Evolutionary conservation across 805 yeast species (phyloP).

Genomic region (Metschnikowia vanudenii): DNA sequence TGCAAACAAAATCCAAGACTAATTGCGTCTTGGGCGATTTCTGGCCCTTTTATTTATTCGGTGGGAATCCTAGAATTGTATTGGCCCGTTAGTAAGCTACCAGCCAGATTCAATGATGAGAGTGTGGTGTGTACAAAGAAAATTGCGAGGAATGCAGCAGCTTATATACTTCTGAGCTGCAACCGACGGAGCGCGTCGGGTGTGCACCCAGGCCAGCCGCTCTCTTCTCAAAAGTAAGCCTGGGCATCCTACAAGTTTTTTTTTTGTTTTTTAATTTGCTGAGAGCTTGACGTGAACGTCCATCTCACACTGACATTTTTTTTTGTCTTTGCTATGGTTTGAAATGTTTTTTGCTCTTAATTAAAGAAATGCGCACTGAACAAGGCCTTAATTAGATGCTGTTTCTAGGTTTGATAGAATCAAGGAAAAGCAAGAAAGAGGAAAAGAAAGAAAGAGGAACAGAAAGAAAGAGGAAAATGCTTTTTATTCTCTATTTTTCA

Average conservation of each 20-base stretch:
- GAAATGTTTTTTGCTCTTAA: too few relatives aligned
- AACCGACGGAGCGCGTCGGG: constrained; percentile 11
- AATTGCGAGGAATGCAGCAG: constrained; percentile 14
- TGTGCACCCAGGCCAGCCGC: constrained; percentile 13
- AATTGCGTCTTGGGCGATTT: background rate
- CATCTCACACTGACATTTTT: too few relatives aligned
- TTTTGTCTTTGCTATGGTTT: too few relatives aligned
- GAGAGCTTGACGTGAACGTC: too few relatives aligned
- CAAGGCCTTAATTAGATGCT: too few relatives aligned
- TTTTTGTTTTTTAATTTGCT: background rate
- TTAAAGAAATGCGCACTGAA: too few relatives aligned
- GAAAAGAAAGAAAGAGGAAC: background rate
- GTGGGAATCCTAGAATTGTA: background rate
- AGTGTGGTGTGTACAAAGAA: constrained; percentile 15
- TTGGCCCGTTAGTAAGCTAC: constrained; percentile 1
- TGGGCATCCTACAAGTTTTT: background rate
- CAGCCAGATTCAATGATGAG: constrained; percentile 7
- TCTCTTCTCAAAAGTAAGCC: background rate
- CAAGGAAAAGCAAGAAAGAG: background rate
- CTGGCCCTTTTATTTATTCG: background rate
- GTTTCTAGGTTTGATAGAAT: background rate
- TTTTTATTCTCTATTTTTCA: too few relatives aligned
- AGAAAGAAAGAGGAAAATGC: too few relatives aligned
- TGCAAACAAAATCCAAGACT: background rate
- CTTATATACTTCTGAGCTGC: constrained; percentile 14